phyloP scores from a whole-genome alignment of 108 stramenopile genomes.

The Epithemia pelagica region DNA sequence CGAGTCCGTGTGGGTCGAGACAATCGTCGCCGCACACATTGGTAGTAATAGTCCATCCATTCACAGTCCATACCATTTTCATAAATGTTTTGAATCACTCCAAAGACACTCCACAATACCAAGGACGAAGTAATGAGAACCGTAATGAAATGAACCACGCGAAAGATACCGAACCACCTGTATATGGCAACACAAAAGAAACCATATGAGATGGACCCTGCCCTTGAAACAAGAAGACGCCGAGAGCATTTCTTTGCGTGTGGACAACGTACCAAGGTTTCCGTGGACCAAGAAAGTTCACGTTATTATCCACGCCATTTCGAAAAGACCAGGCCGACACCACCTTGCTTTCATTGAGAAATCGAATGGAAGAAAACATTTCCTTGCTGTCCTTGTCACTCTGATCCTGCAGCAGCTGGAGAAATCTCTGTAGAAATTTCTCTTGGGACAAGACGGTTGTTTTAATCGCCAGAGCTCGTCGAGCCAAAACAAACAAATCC shows the following conservation, averaged over 20 bases:
- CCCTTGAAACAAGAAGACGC: too few relatives aligned
- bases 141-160: not conserved
- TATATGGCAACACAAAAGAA: too few relatives aligned
- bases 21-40: too few relatives aligned
- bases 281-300: conserved; percentile 26
- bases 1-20: too few relatives aligned
- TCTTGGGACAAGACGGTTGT: not conserved
- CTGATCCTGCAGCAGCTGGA: not conserved
- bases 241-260: too few relatives aligned
- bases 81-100: not conserved
- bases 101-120: not conserved
- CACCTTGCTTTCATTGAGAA: conserved; percentile 8
- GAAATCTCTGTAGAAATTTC: not conserved
- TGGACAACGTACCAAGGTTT: too few relatives aligned
- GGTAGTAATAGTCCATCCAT: not conserved
- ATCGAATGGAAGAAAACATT: not conserved
- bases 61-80: not conserved
- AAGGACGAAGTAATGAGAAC: not conserved
- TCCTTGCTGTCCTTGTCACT: not conserved
- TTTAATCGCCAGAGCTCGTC: conserved; percentile 19
- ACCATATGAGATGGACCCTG: too few relatives aligned
- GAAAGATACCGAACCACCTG: not conserved
- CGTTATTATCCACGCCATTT: conserved; percentile 34
- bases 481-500: conserved; percentile 36
- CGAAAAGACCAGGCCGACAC: conserved; percentile 48